Conservation (phyloP, 2,329 filamentous ascomycete genomes). For the Sphaerulina musiva region DNA sequence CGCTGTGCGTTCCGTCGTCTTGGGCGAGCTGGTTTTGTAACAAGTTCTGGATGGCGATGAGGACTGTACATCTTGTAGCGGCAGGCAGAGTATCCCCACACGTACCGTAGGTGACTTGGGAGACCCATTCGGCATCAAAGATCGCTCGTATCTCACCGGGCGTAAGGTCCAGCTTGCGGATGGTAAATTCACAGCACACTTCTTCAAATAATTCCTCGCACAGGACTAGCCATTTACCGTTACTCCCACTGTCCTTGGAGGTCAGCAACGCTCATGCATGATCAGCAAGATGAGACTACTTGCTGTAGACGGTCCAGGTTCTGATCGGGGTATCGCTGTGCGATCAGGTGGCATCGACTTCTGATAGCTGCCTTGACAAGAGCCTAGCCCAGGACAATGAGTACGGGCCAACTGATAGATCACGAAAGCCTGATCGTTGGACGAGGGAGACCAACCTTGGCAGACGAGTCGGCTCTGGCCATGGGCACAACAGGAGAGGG, state of each 20-base stretch:
- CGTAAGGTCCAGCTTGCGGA: slow-evolving; percentile 10
- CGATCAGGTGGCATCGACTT: slow-evolving; percentile 13
- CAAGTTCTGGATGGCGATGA: neutral
- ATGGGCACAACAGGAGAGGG: slow-evolving; percentile 3
- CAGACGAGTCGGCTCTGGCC: slow-evolving; percentile 8
- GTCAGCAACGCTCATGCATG: neutral
- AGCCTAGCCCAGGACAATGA: slow-evolving; percentile 7
- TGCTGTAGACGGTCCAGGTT: slow-evolving; percentile 9
- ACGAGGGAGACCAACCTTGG: slow-evolving; percentile 1
- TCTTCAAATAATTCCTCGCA: slow-evolving; percentile 13
- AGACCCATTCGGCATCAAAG: slow-evolving; percentile 16
- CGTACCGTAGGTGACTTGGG: slow-evolving; percentile 13
- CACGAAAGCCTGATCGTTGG: neutral
- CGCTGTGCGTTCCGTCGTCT: slow-evolving; percentile 4
- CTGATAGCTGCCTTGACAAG: slow-evolving; percentile 15
- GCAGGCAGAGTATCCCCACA: neutral
- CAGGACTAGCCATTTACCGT: slow-evolving; percentile 16
- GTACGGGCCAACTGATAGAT: no score
- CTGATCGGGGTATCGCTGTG: slow-evolving; percentile 8
- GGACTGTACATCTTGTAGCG: neutral
- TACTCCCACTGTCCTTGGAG: slow-evolving; percentile 3
- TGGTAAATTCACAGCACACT: slow-evolving; percentile 13
- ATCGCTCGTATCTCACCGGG: slow-evolving; percentile 4
- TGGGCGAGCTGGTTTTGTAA: slow-evolving; percentile 9
- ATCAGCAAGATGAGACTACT: neutral